These are phyloP conservation scores for Leptographium lundbergii DNA, from an alignment of 2,329 filamentous ascomycete species.

Conservation along the genomic window DNA sequence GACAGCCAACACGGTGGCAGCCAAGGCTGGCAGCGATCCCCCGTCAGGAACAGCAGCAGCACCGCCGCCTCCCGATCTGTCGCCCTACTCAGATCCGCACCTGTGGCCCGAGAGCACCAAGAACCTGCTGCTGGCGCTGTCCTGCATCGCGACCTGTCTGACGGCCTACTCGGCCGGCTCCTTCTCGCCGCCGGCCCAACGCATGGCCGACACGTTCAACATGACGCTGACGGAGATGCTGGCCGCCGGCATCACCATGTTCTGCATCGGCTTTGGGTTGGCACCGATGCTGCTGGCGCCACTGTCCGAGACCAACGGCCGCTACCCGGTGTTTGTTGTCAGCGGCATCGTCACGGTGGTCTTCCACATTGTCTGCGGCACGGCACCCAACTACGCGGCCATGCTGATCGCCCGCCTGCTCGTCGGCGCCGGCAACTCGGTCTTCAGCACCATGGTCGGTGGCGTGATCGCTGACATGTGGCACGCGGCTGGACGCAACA, in stretches of 20 bases:
- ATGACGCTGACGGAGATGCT: conserved; percentile 52
- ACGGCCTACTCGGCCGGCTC: conserved; percentile 74
- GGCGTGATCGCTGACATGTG: conserved; percentile 84
- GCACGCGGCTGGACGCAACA: conserved; percentile 65
- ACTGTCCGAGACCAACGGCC: conserved; percentile 77
- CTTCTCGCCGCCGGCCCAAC: conserved; percentile 55
- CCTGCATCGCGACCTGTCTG: conserved; percentile 61
- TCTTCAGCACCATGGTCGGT: conserved; percentile 83
- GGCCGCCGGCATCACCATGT: conserved; percentile 61
- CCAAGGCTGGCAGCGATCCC: not conserved
- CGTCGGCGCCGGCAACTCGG: conserved; percentile 62
- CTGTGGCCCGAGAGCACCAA: conserved; percentile 62
- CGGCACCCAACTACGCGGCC: conserved; percentile 55
- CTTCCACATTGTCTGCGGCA: conserved; percentile 60
- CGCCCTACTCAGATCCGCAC: conserved; percentile 56
- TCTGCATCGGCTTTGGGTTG: conserved; percentile 67
- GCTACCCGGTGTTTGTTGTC: conserved; percentile 67
- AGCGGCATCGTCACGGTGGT: conserved; percentile 60
- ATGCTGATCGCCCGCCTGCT: conserved; percentile 68
- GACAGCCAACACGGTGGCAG: conserved; percentile 11
- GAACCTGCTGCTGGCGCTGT: conserved; percentile 55
- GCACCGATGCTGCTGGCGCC: conserved; percentile 84
- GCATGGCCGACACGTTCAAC: conserved; percentile 54
- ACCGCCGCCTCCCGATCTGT: conserved; percentile 46
- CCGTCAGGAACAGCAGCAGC: conserved; percentile 14